A percentile compares a stretch with the other conserved stretches of the same genome.
Evolutionary conservation across 352 stramenopile species (phyloP).

Genomic region (Globisporangium sylvaticum): DNA sequence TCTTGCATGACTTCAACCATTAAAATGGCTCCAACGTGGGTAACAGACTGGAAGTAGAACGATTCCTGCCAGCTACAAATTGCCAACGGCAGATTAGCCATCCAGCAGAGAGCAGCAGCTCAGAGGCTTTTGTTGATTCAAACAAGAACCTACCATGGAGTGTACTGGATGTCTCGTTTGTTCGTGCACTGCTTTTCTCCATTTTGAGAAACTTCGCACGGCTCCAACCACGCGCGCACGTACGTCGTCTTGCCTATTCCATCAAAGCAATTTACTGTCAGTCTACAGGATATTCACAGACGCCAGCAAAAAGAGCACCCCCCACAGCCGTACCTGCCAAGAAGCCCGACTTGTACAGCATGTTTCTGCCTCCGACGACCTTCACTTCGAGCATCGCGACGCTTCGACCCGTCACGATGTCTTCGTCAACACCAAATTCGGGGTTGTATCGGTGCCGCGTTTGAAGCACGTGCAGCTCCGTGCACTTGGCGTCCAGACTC

Average conservation of each 20-base stretch:
- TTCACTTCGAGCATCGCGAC: constrained; percentile 43
- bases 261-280: neutral
- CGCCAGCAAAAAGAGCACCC: neutral
- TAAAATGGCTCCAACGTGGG: constrained; percentile 36
- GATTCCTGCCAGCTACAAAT: constrained; percentile 38
- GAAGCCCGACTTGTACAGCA: constrained; percentile 46
- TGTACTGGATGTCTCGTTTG: constrained; percentile 28
- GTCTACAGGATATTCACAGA: neutral
- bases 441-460: constrained; percentile 47
- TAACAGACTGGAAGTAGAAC: constrained; percentile 41
- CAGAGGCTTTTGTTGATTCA: neutral
- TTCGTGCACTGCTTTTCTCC: constrained; percentile 32
- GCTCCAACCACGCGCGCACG: constrained; percentile 43
- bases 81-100: neutral
- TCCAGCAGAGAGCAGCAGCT: neutral
- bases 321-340: constrained; percentile 22
- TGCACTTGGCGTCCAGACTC: constrained; percentile 32
- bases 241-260: constrained; percentile 37
- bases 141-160: constrained; percentile 18
- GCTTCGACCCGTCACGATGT: constrained; percentile 33
- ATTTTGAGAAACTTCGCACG: constrained; percentile 13
- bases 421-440: constrained; percentile 45
- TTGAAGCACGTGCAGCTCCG: constrained; percentile 41
- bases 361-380: constrained; percentile 35
- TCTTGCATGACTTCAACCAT: constrained; percentile 60